These are phyloP conservation scores for Hordeum pubiflorum DNA, from an alignment of 202 grass and related monocot genomes.

Conservation along the genomic window DNA sequence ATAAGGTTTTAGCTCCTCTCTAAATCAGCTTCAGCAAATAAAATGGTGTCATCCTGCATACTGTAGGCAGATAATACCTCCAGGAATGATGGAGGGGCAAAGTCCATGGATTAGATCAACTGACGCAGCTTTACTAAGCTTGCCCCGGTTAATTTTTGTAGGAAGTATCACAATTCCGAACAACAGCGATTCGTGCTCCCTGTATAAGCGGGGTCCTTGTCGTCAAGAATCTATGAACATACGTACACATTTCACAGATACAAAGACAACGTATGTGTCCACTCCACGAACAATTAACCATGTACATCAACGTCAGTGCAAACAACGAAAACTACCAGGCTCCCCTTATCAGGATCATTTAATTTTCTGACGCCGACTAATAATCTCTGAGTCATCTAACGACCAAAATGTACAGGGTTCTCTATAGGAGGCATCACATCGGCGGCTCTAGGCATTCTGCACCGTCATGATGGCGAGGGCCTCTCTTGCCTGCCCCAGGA, in stretches of 20 bases:
- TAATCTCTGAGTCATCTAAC: slow-evolving; percentile 10
- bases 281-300: not conserved
- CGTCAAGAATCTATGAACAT: not conserved
- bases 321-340: not conserved
- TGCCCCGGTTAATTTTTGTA: too few species aligned
- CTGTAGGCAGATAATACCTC: too few species aligned
- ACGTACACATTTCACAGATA: not conserved
- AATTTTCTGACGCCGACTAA: slow-evolving; percentile 9
- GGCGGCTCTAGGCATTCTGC: slow-evolving; percentile 13
- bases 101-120: too few species aligned
- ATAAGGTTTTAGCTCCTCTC: too few species aligned
- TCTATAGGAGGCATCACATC: not conserved
- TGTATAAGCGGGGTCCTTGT: too few species aligned
- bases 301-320: not conserved
- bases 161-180: too few species aligned
- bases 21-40: too few species aligned
- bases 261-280: not conserved
- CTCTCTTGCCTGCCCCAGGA: slow-evolving; percentile 74
- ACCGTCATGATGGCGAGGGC: slow-evolving; percentile 80
- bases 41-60: too few species aligned
- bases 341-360: not conserved
- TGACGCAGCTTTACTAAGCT: too few species aligned
- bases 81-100: too few species aligned
- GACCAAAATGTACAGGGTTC: slow-evolving; percentile 34
- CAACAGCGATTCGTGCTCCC: too few species aligned